Base-by-base conservation (phyloP, 2,329 filamentous ascomycete genomes). In the Metarhizium guizhouense region DNA sequence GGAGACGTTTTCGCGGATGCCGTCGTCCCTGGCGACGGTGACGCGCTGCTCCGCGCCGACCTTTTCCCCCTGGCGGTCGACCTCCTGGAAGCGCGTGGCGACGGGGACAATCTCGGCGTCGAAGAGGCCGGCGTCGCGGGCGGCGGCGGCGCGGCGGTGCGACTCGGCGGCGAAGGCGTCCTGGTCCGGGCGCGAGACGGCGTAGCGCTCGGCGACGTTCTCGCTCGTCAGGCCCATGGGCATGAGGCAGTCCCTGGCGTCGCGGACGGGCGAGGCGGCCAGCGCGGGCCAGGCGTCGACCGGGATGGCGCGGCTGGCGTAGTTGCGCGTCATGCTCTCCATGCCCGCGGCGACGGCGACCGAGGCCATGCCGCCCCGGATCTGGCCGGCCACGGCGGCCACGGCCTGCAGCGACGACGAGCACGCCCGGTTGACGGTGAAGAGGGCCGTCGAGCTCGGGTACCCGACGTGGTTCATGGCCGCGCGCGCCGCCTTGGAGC, bases 321-420 rank as follows among this genome's bases (percentile, higher is more conserved):
- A 96, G 73, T 96, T 96, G 61, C 87, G 76, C 60, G 90, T 95
- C 92, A 96, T 96, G 74, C 87, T 93, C 80, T 96, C 92, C 88
- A 95, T 96, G 34, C 92, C 92, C 2, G 88, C 92, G 10, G 85
- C 92, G 59, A 96, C 83, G 57, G 90, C 92, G 0, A 80, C 77
- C 59, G 85, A 81, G 53, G 93, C 87, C 62, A 82, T 80, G 1
- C 88, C 90, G 0, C 81, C 77, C n/a, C 83, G 80, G 63, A 96
- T 94, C 59, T 86, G 79, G 56, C 87, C 84, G 5, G 88, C 87
- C 3, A 95, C 77, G 14, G 78, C 74, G 1, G 90, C 86, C 52
- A 96, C 86, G 30, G 87, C 85, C 62, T 89, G 86, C 52, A 96
- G 78, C 2, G 86, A 87, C 6, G 84, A 89, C 16, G 85, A 84